These are phyloP conservation scores for Speleostelium caveatum DNA, from an alignment of 78 protist genomes.

Conservation along the genomic window DNA sequence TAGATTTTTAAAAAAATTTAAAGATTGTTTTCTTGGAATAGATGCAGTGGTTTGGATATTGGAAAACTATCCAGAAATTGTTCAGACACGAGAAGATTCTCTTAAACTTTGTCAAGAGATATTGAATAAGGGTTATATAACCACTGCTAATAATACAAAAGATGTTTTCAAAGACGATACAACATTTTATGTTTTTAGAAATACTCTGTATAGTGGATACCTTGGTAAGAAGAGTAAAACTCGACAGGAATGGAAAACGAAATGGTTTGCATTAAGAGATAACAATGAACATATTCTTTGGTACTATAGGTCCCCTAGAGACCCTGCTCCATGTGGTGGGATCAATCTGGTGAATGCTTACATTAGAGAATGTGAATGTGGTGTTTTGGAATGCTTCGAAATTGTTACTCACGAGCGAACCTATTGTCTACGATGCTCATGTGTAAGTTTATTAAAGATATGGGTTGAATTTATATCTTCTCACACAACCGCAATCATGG, in stretches of 20 bases:
- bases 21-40: constrained; percentile 62
- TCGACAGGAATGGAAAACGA: constrained; percentile 27
- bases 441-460: constrained; percentile 1
- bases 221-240: constrained; percentile 52
- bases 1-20: constrained; percentile 49
- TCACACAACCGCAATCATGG: constrained; percentile 53
- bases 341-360: constrained; percentile 39
- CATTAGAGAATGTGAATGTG: constrained; percentile 64
- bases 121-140: constrained; percentile 29
- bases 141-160: constrained; percentile 32
- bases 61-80: constrained; percentile 9
- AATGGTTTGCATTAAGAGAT: constrained; percentile 61
- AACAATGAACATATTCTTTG: constrained; percentile 40
- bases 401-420: constrained; percentile 53
- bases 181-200: constrained; percentile 68
- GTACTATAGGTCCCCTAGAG: constrained; percentile 58
- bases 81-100: constrained; percentile 27
- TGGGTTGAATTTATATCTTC: constrained; percentile 69
- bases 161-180: constrained; percentile 58
- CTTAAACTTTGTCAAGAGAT: constrained; percentile 57
- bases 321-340: constrained; percentile 28
- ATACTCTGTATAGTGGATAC: constrained; percentile 53
- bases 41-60: constrained; percentile 48
- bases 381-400: constrained; percentile 58
- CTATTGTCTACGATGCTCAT: constrained; percentile 45